Percentiles rank a stretch among this genome's conserved stretches.
phyloP scores from a whole-genome alignment of 495 filamentous ascomycete species.

The Aspergillus baeticus region DNA sequence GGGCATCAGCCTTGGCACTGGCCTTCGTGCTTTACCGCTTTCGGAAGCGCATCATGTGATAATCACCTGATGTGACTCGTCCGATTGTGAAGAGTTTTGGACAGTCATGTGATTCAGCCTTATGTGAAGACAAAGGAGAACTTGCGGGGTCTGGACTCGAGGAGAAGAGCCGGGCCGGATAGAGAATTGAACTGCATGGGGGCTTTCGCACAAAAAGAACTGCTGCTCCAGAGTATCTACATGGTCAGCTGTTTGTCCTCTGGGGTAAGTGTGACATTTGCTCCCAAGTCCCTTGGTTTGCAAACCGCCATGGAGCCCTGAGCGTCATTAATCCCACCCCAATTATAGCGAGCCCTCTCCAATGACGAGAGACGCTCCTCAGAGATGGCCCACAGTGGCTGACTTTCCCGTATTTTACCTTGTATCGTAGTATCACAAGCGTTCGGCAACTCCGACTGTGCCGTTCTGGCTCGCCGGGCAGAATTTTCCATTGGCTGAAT shows the following conservation, averaged over 20 bases:
- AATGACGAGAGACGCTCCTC: neutral
- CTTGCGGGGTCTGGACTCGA: neutral
- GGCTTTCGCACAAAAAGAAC: too few relatives aligned
- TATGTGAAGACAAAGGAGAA: neutral
- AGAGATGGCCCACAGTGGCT: slow-evolving; percentile 7
- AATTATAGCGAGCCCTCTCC: slow-evolving; percentile 4
- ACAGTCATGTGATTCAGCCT: slow-evolving; percentile 24
- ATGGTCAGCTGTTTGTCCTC: too few relatives aligned
- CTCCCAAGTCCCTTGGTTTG: too few relatives aligned
- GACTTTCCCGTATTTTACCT: neutral
- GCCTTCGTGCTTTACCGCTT: slow-evolving; percentile 2
- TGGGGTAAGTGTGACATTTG: too few relatives aligned
- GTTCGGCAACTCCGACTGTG: neutral
- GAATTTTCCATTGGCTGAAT: neutral
- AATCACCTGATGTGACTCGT: slow-evolving; percentile 6
- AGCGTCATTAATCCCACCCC: neutral
- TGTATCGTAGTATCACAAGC: neutral
- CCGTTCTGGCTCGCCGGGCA: neutral
- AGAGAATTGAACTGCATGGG: too few relatives aligned
- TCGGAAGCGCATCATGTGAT: slow-evolving; percentile 9
- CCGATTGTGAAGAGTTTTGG: neutral
- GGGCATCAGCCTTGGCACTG: neutral
- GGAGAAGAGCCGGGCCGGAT: too few relatives aligned
- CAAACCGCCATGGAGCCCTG: neutral
- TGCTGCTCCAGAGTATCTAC: too few relatives aligned